Evolutionary conservation across 1,284 basidiomycete species (phyloP).

Genomic region (Bondarzewia mesenterica): DNA sequence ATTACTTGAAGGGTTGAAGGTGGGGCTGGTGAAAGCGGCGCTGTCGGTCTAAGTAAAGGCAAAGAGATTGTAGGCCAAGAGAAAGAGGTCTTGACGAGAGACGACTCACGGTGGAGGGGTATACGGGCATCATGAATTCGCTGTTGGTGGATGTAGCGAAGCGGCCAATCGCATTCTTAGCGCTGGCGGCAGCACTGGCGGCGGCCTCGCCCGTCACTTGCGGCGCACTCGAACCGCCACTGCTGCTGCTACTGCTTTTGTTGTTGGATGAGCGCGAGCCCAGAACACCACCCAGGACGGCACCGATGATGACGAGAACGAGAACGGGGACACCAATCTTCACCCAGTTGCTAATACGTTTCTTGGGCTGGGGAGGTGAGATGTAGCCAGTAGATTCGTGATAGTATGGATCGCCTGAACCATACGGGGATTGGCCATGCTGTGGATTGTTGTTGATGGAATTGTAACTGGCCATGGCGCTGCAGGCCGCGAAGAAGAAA

Average conservation of each 20-base stretch:
- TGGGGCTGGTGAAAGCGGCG: constrained; percentile 70
- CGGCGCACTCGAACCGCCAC: constrained; percentile 13
- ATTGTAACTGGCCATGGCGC: constrained; percentile 37
- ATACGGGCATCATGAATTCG: constrained; percentile 75
- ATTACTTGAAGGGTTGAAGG: constrained; percentile 48
- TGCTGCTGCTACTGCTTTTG: constrained; percentile 14
- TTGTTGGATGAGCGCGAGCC: constrained; percentile 45
- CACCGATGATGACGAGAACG: constrained; percentile 62
- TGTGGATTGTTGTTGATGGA: constrained; percentile 27
- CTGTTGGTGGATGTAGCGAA: constrained; percentile 73
- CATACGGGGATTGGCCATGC: constrained; percentile 32
- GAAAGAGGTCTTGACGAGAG: constrained; percentile 15
- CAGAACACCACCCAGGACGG: constrained; percentile 73
- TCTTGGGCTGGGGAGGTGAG: constrained; percentile 35
- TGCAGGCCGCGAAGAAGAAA: constrained; percentile 8
- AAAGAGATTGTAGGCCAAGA: not conserved
- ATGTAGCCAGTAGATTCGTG: constrained; percentile 60
- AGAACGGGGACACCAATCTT: constrained; percentile 59
- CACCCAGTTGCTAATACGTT: constrained; percentile 45
- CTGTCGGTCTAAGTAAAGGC: constrained; percentile 57
- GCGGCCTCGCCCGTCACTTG: constrained; percentile 24
- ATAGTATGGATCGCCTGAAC: constrained; percentile 57
- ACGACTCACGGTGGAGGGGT: constrained; percentile 72
- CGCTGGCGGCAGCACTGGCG: constrained; percentile 43
- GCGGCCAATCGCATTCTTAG: constrained; percentile 52